These are phyloP conservation scores for Kluyveromyces starmeri DNA, from an alignment of 805 yeast species.

Conservation along the genomic window DNA sequence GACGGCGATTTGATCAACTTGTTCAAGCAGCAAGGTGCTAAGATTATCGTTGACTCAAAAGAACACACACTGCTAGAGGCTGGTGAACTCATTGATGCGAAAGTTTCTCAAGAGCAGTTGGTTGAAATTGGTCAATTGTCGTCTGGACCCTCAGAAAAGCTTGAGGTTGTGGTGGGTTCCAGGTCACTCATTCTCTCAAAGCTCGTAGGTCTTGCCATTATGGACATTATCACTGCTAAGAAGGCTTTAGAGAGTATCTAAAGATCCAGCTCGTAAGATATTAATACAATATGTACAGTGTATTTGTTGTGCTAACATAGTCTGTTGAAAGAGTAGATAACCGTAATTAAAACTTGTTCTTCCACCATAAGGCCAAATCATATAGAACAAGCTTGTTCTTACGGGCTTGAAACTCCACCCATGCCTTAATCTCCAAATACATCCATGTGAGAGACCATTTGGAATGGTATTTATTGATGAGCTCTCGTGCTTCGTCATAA, in stretches of 20 bases:
- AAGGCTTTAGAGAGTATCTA: conserved; percentile 23
- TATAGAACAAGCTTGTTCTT: conserved; percentile 22
- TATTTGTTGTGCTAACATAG: too few relatives aligned
- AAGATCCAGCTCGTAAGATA: too few relatives aligned
- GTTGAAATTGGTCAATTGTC: conserved; percentile 38
- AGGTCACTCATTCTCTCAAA: conserved; percentile 39
- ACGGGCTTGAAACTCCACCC: conserved; percentile 23
- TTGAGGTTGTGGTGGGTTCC: conserved; percentile 1
- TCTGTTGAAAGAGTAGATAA: too few relatives aligned
- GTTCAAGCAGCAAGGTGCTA: conserved; percentile 30
- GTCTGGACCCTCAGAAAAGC: background rate
- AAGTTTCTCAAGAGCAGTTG: conserved; percentile 31
- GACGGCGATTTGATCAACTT: conserved; percentile 35
- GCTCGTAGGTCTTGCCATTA: conserved; percentile 54
- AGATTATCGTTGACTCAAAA: conserved; percentile 44
- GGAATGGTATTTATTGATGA: conserved; percentile 10
- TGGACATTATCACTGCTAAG: conserved; percentile 51
- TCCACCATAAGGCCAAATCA: conserved; percentile 25
- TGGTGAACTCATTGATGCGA: conserved; percentile 50
- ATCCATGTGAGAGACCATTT: conserved; percentile 24
- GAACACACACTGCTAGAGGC: conserved; percentile 51
- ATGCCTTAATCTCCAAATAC: conserved; percentile 15
- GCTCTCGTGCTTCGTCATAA: conserved; percentile 54
- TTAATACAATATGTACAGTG: background rate
- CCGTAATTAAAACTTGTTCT: conserved; percentile 7